These are phyloP conservation scores for Cryptococcus sp. DNA, from an alignment of 1,284 basidiomycete species.

Conservation along the genomic window DNA sequence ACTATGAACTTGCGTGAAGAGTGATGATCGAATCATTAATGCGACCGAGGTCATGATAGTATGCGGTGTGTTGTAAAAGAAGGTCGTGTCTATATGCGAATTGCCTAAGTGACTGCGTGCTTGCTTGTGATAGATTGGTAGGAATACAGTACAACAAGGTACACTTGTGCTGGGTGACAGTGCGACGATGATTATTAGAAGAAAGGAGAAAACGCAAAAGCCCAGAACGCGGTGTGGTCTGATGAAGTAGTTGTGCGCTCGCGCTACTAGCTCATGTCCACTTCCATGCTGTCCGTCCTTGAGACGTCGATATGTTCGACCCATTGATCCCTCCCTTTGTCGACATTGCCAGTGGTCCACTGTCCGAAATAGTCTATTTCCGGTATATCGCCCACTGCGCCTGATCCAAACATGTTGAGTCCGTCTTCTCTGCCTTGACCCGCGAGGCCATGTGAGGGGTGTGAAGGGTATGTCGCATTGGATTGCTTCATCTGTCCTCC, in stretches of 20 bases:
- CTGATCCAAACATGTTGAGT: not conserved
- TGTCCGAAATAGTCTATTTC: conserved; percentile 29
- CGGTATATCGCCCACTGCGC: conserved; percentile 6
- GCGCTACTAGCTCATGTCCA: conserved; percentile 20
- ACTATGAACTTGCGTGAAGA: too few relatives aligned
- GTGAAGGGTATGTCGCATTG: too few relatives aligned
- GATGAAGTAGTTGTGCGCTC: not conserved
- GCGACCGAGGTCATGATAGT: too few relatives aligned
- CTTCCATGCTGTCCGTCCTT: conserved; percentile 33
- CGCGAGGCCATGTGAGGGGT: too few relatives aligned
- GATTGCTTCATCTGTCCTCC: not conserved
- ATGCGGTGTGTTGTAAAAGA: not conserved
- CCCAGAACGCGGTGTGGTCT: not conserved
- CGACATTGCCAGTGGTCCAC: conserved; percentile 15
- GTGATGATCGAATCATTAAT: too few relatives aligned
- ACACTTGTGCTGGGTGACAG: not conserved
- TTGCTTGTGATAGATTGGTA: not conserved
- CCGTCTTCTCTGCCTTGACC: too few relatives aligned
- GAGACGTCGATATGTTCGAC: conserved; percentile 37
- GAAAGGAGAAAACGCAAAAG: not conserved
- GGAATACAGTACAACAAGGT: conserved; percentile 3
- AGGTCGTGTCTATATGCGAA: not conserved
- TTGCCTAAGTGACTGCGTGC: not conserved
- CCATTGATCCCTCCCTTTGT: conserved; percentile 35
- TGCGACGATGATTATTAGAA: too few relatives aligned